These are phyloP conservation scores for Starmerella apicola DNA, from an alignment of 805 yeast species.

Conservation along the genomic window DNA sequence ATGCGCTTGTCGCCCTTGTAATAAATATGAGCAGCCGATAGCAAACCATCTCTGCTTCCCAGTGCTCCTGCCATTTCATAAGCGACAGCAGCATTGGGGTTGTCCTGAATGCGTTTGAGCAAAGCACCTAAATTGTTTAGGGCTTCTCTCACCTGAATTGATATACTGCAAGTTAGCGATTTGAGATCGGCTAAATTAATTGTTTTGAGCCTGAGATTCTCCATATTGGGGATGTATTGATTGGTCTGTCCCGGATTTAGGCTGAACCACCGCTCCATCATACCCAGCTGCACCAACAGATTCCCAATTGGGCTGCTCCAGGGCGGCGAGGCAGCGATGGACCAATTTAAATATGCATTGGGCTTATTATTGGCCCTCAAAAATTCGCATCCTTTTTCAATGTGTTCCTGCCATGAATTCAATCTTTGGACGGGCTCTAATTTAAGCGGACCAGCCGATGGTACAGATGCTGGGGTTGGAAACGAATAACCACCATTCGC, in stretches of 20 bases:
- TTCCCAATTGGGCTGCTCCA: not conserved
- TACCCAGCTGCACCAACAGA: constrained; percentile 9
- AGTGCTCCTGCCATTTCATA: constrained; percentile 53
- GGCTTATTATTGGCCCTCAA: not conserved
- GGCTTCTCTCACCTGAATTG: constrained; percentile 2
- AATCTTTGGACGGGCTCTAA: too few relatives aligned
- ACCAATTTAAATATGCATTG: constrained; percentile 9
- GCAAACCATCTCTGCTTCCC: constrained; percentile 59
- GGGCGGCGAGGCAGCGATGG: constrained; percentile 5
- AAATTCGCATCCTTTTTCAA: constrained; percentile 1
- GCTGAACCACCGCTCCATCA: constrained; percentile 8
- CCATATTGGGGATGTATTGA: not conserved
- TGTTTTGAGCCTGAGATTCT: not conserved
- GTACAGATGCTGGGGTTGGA: not conserved
- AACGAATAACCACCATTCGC: not conserved
- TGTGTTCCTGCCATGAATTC: constrained; percentile 2
- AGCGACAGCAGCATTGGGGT: constrained; percentile 42
- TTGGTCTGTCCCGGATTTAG: too few relatives aligned
- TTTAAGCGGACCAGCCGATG: too few relatives aligned
- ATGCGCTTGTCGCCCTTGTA: constrained; percentile 38
- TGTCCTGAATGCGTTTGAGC: constrained; percentile 32
- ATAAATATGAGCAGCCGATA: constrained; percentile 60
- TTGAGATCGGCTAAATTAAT: not conserved
- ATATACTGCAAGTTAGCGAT: constrained; percentile 1
- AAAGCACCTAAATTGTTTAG: constrained; percentile 6